These are phyloP conservation scores for Arachnomyces sp. DNA, from an alignment of 2,329 filamentous ascomycete species.

Conservation along the genomic window DNA sequence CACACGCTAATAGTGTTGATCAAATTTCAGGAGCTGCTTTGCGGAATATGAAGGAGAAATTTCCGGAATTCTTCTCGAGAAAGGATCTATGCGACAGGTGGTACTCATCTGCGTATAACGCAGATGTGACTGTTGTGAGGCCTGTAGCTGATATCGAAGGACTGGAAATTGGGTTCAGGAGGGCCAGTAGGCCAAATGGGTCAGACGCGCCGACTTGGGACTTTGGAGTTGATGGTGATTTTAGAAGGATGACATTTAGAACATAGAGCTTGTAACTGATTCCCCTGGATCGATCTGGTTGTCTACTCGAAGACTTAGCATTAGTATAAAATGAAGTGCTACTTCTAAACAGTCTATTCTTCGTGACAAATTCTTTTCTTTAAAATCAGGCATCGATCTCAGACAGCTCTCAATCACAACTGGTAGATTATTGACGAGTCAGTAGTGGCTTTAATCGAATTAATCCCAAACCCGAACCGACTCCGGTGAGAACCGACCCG, in stretches of 20 bases:
- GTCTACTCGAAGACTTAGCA: too few relatives aligned
- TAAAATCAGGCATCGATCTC: too few relatives aligned
- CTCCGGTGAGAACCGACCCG: too few relatives aligned
- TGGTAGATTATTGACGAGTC: too few relatives aligned
- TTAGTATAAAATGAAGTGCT: too few relatives aligned
- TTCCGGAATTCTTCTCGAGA: slow-evolving; percentile 46
- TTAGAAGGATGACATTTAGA: slow-evolving; percentile 13
- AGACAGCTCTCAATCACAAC: too few relatives aligned
- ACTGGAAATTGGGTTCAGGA: slow-evolving; percentile 41
- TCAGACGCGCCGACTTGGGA: slow-evolving; percentile 43
- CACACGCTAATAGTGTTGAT: slow-evolving; percentile 57
- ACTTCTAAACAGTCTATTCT: too few relatives aligned
- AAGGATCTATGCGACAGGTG: slow-evolving; percentile 43
- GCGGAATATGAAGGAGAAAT: slow-evolving; percentile 44
- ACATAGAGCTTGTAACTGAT: slow-evolving; percentile 4
- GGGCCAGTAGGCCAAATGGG: slow-evolving; percentile 45
- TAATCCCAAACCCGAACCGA: too few relatives aligned
- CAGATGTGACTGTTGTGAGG: slow-evolving; percentile 41
- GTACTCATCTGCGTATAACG: slow-evolving; percentile 37
- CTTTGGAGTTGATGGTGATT: slow-evolving; percentile 19
- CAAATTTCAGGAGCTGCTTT: slow-evolving; percentile 54
- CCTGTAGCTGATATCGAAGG: slow-evolving; percentile 40
- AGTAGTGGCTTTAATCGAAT: too few relatives aligned
- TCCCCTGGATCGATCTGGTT: too few relatives aligned
- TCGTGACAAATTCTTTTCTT: too few relatives aligned